Evolutionary conservation across 768 basidiomycete genomes (phyloP).

Genomic region (Pleurotus tuoliensis): DNA sequence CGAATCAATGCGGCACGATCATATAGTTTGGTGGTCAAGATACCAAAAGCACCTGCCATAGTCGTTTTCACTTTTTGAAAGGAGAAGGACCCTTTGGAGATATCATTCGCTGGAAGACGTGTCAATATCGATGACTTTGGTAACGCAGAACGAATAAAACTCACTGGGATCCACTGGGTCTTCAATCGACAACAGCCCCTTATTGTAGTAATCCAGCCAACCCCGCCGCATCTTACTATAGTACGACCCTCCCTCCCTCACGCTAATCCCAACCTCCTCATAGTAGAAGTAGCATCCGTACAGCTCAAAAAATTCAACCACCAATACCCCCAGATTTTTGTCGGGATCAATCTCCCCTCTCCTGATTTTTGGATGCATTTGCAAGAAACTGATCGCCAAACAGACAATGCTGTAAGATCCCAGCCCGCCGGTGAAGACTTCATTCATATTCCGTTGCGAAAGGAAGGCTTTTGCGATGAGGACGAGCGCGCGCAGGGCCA

Average conservation of each 20-base stretch:
- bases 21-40: slow-evolving; percentile 74
- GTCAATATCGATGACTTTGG: slow-evolving; percentile 5
- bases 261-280: slow-evolving; percentile 81
- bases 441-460: slow-evolving; percentile 89
- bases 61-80: slow-evolving; percentile 80
- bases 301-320: slow-evolving; percentile 96
- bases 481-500: slow-evolving; percentile 80
- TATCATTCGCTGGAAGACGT: slow-evolving; percentile 73
- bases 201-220: slow-evolving; percentile 65
- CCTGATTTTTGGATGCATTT: slow-evolving; percentile 96
- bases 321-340: slow-evolving; percentile 86
- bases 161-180: slow-evolving; percentile 87
- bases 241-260: slow-evolving; percentile 86
- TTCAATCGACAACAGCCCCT: slow-evolving; percentile 75
- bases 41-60: slow-evolving; percentile 75
- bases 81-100: slow-evolving; percentile 83
- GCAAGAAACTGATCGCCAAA: slow-evolving; percentile 88
- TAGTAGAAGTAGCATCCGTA: slow-evolving; percentile 94
- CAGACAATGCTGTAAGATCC: slow-evolving; percentile 95
- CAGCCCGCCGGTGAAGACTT: slow-evolving; percentile 94
- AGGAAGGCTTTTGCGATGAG: slow-evolving; percentile 90
- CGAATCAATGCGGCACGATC: slow-evolving; percentile 58
- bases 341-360: slow-evolving; percentile 83
- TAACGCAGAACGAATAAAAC: slow-evolving; percentile 26
- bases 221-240: slow-evolving; percentile 79